Conservation (phyloP, 2,329 filamentous ascomycete genomes). For the Pseudogymnoascus sp. region DNA sequence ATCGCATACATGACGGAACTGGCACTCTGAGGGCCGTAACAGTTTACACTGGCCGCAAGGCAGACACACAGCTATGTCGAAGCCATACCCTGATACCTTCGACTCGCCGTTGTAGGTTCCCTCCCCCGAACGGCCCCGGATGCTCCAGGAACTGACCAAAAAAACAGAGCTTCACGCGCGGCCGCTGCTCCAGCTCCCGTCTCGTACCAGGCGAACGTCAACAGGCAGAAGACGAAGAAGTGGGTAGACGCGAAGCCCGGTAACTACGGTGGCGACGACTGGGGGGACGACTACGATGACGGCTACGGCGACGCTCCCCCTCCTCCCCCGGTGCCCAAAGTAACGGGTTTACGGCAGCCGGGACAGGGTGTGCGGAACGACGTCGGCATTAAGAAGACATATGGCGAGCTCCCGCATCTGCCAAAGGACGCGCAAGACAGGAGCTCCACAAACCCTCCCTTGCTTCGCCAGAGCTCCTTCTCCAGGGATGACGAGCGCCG, state of each 20-base stretch:
- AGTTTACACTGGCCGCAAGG: constrained; percentile 8
- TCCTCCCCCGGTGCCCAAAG: constrained; percentile 34
- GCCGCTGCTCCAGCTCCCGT: constrained; percentile 22
- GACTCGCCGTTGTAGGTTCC: constrained; percentile 26
- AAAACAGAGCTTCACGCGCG: constrained; percentile 20
- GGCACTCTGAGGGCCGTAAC: constrained; percentile 4
- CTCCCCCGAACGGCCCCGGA: background rate
- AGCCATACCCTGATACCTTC: constrained; percentile 28
- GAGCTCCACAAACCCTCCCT: constrained; percentile 14
- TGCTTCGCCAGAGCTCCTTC: constrained; percentile 42
- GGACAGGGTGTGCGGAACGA: constrained; percentile 29
- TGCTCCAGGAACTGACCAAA: background rate
- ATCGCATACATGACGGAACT: constrained; percentile 13
- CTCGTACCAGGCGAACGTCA: constrained; percentile 75
- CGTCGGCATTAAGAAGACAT: constrained; percentile 23
- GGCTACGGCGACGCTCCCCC: constrained; percentile 41
- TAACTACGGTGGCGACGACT: constrained; percentile 89
- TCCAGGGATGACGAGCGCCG: constrained; percentile 48
- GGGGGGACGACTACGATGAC: constrained; percentile 69
- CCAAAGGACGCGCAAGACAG: constrained; percentile 16
- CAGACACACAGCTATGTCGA: constrained; percentile 24
- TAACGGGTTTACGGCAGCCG: constrained; percentile 39
- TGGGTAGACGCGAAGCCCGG: constrained; percentile 87
- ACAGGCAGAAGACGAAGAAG: constrained; percentile 84
- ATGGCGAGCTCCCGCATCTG: constrained; percentile 28